Evolutionary conservation across 164 flowering plant species (phyloP).

Genomic region (Aristolochia fimbriata): DNA sequence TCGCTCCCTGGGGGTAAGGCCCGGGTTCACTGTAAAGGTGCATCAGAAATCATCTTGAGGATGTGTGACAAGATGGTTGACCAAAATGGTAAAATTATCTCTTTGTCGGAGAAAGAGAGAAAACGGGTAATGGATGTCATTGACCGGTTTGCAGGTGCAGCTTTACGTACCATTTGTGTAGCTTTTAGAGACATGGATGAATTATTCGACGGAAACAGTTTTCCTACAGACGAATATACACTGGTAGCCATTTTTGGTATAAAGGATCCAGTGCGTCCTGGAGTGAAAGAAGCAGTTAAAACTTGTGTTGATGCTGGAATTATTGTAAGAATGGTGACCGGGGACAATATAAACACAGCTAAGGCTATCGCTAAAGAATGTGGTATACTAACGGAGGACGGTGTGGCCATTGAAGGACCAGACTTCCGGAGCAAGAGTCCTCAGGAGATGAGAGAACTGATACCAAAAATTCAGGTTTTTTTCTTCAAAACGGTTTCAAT

Average conservation of each 20-base stretch:
- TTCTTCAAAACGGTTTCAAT: not conserved
- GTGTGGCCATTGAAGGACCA: slow-evolving; percentile 43
- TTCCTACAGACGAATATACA: slow-evolving; percentile 36
- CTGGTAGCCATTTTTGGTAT: slow-evolving; percentile 41
- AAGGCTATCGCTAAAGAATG: slow-evolving; percentile 51
- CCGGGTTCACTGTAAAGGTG: slow-evolving; percentile 76
- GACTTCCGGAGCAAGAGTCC: slow-evolving; percentile 24
- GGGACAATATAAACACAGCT: slow-evolving; percentile 46
- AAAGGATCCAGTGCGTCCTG: slow-evolving; percentile 49
- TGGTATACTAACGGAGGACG: slow-evolving; percentile 36
- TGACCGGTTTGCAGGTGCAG: slow-evolving; percentile 32
- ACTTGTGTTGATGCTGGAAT: slow-evolving; percentile 41
- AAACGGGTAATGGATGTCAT: slow-evolving; percentile 23
- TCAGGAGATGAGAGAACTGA: slow-evolving; percentile 21
- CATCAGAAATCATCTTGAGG: slow-evolving; percentile 57
- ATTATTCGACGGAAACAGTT: slow-evolving; percentile 7
- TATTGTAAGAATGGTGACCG: slow-evolving; percentile 45
- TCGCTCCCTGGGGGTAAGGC: slow-evolving; percentile 35
- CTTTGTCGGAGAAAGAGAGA: slow-evolving; percentile 19
- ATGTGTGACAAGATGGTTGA: slow-evolving; percentile 32
- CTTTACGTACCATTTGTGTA: slow-evolving; percentile 40
- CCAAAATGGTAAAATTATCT: slow-evolving; percentile 17
- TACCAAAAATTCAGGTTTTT: slow-evolving; percentile 33
- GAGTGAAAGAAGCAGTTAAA: slow-evolving; percentile 36
- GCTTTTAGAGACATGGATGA: slow-evolving; percentile 33